Evolutionary conservation across 768 basidiomycete genomes (phyloP).

Genomic region (Exsudoporus frostii): DNA sequence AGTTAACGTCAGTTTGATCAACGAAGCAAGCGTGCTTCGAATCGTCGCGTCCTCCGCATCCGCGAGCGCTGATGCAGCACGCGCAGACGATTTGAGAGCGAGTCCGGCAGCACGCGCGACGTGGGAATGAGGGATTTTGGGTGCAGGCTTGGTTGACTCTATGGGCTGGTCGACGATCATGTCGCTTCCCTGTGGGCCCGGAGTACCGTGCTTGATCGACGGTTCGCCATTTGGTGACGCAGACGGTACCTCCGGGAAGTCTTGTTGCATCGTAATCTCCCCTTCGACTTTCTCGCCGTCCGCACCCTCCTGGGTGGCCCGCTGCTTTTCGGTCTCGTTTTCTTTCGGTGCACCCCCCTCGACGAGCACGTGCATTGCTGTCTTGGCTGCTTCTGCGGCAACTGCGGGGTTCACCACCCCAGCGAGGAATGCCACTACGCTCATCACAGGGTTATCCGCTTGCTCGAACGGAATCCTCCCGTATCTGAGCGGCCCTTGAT

Average conservation of each 20-base stretch:
- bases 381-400: slow-evolving; percentile 91
- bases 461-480: slow-evolving; percentile 87
- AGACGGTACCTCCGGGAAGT: slow-evolving; percentile 15
- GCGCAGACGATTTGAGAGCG: slow-evolving; percentile 86
- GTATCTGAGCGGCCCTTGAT: slow-evolving; percentile 72
- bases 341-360: slow-evolving; percentile 50
- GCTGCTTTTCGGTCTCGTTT: slow-evolving; percentile 24
- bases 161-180: slow-evolving; percentile 48
- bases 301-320: slow-evolving; percentile 32
- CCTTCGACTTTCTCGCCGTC: slow-evolving; percentile 40
- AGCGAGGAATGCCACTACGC: slow-evolving; percentile 95
- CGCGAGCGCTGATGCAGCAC: slow-evolving; percentile 78
- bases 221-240: slow-evolving; percentile 10
- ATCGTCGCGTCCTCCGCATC: slow-evolving; percentile 81
- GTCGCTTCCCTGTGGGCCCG: slow-evolving; percentile 29
- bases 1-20: slow-evolving; percentile 80
- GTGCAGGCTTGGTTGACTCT: slow-evolving; percentile 25
- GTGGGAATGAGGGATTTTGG: slow-evolving; percentile 63
- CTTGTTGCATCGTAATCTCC: slow-evolving; percentile 37
- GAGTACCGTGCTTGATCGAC: slow-evolving; percentile 14
- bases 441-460: slow-evolving; percentile 97
- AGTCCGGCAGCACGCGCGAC: slow-evolving; percentile 80
- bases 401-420: slow-evolving; percentile 88
- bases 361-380: slow-evolving; percentile 78
- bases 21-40: slow-evolving; percentile 68